Percentiles rank a stretch among this genome's conserved stretches.
These are phyloP conservation scores for Acacia pycnantha DNA, from an alignment of 331 rosid species.

Conservation along the genomic window DNA sequence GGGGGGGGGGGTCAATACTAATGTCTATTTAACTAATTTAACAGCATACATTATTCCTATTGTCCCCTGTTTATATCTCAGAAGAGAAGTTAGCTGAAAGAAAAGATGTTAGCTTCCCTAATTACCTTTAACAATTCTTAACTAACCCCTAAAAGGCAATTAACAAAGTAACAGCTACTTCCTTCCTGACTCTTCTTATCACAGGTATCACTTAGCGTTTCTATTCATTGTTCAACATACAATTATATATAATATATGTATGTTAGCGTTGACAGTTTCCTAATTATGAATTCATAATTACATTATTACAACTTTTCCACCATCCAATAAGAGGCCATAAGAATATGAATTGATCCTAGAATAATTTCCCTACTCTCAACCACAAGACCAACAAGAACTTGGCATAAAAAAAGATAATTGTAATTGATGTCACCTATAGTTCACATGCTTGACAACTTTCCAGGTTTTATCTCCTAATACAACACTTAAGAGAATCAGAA, in stretches of 20 bases:
- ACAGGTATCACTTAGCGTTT: background rate
- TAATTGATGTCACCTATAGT: constrained; percentile 10
- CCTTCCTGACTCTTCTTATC: background rate
- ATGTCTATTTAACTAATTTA: background rate
- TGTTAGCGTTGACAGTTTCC: constrained; percentile 12
- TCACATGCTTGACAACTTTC: constrained; percentile 12
- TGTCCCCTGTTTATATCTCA: background rate
- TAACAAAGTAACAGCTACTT: background rate
- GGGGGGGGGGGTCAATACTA: no score
- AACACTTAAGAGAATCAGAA: constrained; percentile 6
- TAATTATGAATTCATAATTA: background rate
- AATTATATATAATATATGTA: constrained; percentile 8
- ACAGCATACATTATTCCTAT: background rate
- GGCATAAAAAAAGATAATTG: background rate
- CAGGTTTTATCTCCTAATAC: constrained; percentile 16
- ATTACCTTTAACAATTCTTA: background rate
- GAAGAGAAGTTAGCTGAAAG: background rate
- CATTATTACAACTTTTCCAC: constrained; percentile 13
- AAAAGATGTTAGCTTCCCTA: background rate
- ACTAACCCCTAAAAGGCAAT: background rate
- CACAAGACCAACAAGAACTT: constrained; percentile 16
- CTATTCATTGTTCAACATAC: constrained; percentile 17
- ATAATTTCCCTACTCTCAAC: constrained; percentile 10
- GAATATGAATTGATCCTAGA: constrained; percentile 4
- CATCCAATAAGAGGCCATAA: constrained; percentile 17